phyloP scores from a whole-genome alignment of 108 stramenopile species.

The Fistulifera solaris region DNA sequence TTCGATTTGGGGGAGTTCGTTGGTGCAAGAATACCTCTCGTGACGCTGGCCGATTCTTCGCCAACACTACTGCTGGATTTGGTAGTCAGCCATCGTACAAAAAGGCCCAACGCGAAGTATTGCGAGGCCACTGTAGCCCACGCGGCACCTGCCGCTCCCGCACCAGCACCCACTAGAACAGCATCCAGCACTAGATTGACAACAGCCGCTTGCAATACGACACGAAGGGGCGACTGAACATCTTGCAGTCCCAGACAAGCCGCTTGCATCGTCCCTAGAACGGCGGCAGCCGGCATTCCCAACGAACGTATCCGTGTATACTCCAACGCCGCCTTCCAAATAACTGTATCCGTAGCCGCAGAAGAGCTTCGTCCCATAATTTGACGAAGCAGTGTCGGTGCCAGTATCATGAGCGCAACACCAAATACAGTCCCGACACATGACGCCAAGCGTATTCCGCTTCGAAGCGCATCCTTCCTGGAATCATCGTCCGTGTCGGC shows the following conservation, averaged over 20 bases:
- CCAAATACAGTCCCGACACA: slow-evolving; percentile 37
- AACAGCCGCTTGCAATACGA: slow-evolving; percentile 43
- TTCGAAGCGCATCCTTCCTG: slow-evolving; percentile 23
- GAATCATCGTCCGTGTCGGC: slow-evolving; percentile 20
- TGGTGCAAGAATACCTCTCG: too few species aligned
- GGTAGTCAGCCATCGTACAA: slow-evolving; percentile 34
- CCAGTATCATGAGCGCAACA: slow-evolving; percentile 17
- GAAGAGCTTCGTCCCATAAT: slow-evolving; percentile 36
- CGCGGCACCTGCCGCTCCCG: slow-evolving; percentile 65
- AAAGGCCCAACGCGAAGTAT: slow-evolving; percentile 46
- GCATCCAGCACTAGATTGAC: slow-evolving; percentile 56
- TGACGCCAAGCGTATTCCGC: slow-evolving; percentile 33
- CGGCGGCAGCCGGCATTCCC: slow-evolving; percentile 56
- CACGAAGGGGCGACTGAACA: slow-evolving; percentile 43
- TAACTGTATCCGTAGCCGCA: slow-evolving; percentile 31
- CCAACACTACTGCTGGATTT: not conserved
- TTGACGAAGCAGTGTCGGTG: slow-evolving; percentile 19
- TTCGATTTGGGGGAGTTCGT: too few species aligned
- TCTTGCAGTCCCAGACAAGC: slow-evolving; percentile 54
- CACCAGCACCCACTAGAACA: slow-evolving; percentile 34
- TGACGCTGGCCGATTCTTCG: too few species aligned
- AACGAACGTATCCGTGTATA: slow-evolving; percentile 59
- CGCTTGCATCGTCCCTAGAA: slow-evolving; percentile 50
- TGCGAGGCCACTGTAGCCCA: slow-evolving; percentile 64
- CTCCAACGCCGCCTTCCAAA: slow-evolving; percentile 35